Percentiles rank a stretch among this genome's conserved stretches.
These are phyloP conservation scores for Avena sativa DNA, from an alignment of 176 grass and related monocot species.

Conservation along the genomic window DNA sequence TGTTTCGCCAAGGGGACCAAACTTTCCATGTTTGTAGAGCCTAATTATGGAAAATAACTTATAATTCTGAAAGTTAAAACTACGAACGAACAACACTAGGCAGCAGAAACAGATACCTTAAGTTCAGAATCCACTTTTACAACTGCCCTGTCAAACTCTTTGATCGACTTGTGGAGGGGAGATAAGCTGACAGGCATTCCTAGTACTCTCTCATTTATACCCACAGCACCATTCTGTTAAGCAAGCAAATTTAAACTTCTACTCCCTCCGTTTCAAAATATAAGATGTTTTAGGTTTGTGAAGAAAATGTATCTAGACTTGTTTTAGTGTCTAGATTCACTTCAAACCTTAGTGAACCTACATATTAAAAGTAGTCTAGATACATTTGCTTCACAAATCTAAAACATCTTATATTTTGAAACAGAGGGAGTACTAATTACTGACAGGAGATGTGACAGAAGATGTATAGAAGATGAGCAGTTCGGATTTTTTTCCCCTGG, in stretches of 20 bases:
- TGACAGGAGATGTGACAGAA: not conserved
- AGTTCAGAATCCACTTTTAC: slow-evolving; percentile 65
- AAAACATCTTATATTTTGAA: too few species aligned
- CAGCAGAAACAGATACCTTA: slow-evolving; percentile 57
- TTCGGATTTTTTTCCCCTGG: too few species aligned
- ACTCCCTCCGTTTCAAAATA: too few species aligned
- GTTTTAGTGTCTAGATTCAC: too few species aligned
- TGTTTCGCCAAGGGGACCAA: slow-evolving; percentile 54
- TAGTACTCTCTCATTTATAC: slow-evolving; percentile 43
- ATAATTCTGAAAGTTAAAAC: not conserved
- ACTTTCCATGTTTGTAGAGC: slow-evolving; percentile 53
- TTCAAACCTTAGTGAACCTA: too few species aligned
- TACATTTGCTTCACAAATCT: too few species aligned
- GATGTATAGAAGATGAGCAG: too few species aligned
- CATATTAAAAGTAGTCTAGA: too few species aligned
- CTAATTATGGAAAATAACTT: slow-evolving; percentile 40
- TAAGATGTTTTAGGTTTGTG: too few species aligned
- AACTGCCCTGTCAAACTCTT: slow-evolving; percentile 68
- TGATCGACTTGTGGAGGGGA: slow-evolving; percentile 75
- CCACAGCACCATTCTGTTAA: slow-evolving; percentile 51
- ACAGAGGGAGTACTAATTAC: not conserved
- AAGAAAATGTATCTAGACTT: too few species aligned
- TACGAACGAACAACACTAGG: not conserved
- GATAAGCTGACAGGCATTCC: slow-evolving; percentile 66
- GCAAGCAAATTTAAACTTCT: slow-evolving; percentile 17